Evolutionary conservation across 148 eudicot species (phyloP), one percentile per base, ranked within the genome.

Genomic region (Arbutus unedo): DNA sequence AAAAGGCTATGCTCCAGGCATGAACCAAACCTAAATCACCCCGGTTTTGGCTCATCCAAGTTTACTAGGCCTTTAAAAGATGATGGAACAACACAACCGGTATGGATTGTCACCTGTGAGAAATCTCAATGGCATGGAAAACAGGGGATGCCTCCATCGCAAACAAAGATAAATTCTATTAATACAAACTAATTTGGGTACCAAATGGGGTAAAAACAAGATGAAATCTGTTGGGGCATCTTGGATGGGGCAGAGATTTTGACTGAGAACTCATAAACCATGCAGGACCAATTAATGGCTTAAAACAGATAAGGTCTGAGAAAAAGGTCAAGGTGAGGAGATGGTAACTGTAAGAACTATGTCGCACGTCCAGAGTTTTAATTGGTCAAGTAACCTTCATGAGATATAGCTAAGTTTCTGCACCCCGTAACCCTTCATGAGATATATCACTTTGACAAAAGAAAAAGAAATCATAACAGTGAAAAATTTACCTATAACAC

Each of bases 21-120:
- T 59, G 51, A 72, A 72, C 68, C 68, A 78, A 78, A 45, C 18
- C 81, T 43, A 57, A 9, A 31, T 78, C 70, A 57, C 25, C 51
- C 31, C 9, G 38, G 19, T 57, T 43, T 56, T 78, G 21, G 50
- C 19, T 47, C 31, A 21, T 21, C 31, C 67, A 60, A 60, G 67
- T 7, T 60, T n/a, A 3, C 66, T 59, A 60, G 11, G 67, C 25
- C 25, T 60, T 60, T 60, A n/a, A 43, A 49, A 79, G 64, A 19
- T 19, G 31, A 19, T 19, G 31, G 54, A 79, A 23, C 13, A 62
- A 15, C 13, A 45, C 70, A 45, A 47, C 71, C 38, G 6, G 8
- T 19, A 59, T 3, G 64, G 2, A 19, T 59, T 59, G 23, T 59
- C 66, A 19, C 41, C 71, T 5, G 8, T 67, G 16, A 67, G 72